Conservation (phyloP, 139 green algal species). For the Chlamydomonas sp. region DNA sequence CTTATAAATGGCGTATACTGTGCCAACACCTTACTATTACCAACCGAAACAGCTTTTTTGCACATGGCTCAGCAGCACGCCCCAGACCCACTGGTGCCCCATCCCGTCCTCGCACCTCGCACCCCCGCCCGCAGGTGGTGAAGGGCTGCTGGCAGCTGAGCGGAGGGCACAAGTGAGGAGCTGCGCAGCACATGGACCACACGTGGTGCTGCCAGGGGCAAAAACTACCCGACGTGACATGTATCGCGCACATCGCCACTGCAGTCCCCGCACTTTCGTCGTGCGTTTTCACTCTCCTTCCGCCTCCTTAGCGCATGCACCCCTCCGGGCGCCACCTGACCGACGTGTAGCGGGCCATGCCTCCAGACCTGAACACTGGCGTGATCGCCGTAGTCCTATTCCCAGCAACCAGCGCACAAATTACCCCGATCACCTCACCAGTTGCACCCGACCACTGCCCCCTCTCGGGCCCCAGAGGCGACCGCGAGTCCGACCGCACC, state of each 20-base stretch:
- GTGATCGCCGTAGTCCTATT: no score
- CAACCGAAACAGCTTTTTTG: background rate
- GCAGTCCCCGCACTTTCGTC: no score
- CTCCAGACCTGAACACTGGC: no score
- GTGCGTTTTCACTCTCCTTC: no score
- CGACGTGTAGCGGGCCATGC: no score
- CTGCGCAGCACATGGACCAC: background rate
- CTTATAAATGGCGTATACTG: background rate
- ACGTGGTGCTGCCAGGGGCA: no score
- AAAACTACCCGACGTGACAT: no score
- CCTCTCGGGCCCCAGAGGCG: slow-evolving; percentile 50
- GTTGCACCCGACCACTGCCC: background rate
- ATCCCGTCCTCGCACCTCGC: background rate
- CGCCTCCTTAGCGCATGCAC: no score
- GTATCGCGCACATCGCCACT: no score
- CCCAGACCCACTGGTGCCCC: background rate
- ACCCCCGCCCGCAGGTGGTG: slow-evolving; percentile 34
- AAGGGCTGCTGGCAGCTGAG: slow-evolving; percentile 85
- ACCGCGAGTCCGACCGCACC: slow-evolving; percentile 75
- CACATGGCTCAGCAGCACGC: background rate
- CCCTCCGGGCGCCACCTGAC: no score
- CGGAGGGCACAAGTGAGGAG: slow-evolving; percentile 67
- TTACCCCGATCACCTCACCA: background rate
- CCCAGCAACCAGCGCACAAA: background rate
- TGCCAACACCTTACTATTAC: background rate